Conservation (phyloP, 331 rosid genomes). For the Malus hybrid region DNA sequence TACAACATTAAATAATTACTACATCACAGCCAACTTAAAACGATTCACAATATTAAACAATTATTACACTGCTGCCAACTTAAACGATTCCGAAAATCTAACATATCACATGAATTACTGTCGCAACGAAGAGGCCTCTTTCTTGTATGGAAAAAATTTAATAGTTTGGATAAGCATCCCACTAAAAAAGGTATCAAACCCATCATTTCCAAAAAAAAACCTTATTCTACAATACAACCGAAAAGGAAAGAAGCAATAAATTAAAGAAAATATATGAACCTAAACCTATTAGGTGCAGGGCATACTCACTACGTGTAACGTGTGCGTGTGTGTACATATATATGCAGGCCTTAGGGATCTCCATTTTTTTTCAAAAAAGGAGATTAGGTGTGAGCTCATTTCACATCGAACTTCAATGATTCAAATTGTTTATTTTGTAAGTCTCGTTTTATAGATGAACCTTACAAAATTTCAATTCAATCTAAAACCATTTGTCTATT, state of each 20-base stretch:
- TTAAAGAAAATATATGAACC: not conserved
- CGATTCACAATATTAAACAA: not conserved
- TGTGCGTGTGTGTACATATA: no score
- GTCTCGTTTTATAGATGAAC: fast-evolving
- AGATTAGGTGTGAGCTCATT: no score
- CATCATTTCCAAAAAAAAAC: not conserved
- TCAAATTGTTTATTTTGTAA: no score
- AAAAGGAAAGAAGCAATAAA: no score
- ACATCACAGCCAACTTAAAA: no score
- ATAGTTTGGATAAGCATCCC: not conserved
- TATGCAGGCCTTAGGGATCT: no score
- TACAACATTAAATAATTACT: no score
- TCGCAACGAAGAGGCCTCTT: not conserved
- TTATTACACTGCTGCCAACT: not conserved
- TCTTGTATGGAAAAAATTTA: not conserved
- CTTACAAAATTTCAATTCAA: no score
- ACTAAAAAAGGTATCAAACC: not conserved
- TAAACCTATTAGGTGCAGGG: not conserved
- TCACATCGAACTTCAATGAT: fast-evolving
- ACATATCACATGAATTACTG: not conserved
- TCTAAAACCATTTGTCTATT: no score
- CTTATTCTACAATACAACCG: not conserved
- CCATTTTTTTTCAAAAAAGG: fast-evolving
- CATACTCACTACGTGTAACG: not conserved
- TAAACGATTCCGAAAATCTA: not conserved